Evolutionary conservation across 148 eudicot species (phyloP).

Genomic region (Bassia scoparia): DNA sequence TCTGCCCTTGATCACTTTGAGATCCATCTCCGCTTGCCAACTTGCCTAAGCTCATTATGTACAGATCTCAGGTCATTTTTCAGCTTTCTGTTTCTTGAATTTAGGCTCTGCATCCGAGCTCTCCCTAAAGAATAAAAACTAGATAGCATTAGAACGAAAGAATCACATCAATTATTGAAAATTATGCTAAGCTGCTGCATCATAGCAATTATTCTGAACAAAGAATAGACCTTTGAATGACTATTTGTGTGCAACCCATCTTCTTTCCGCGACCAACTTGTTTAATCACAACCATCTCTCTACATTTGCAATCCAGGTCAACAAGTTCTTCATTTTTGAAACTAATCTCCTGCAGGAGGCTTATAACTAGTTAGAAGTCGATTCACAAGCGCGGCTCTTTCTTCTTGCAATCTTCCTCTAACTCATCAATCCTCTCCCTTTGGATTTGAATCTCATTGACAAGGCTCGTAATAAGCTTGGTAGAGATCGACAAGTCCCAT

Average conservation of each 20-base stretch:
- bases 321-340: neutral
- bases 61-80: constrained; percentile 11
- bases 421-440: constrained; percentile 14
- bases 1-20: constrained; percentile 13
- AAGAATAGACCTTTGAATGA: constrained; percentile 10
- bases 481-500: constrained; percentile 1
- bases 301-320: constrained; percentile 5
- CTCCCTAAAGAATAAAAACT: constrained; percentile 5
- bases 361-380: constrained; percentile 7
- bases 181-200: neutral
- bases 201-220: neutral
- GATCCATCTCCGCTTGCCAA: constrained; percentile 19
- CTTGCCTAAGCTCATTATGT: constrained; percentile 9
- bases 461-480: constrained; percentile 6
- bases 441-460: constrained; percentile 9
- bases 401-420: constrained; percentile 14
- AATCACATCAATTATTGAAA: neutral
- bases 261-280: constrained; percentile 11
- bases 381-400: constrained; percentile 14
- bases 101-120: neutral
- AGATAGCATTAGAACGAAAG: neutral
- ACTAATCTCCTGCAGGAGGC: constrained; percentile 15
- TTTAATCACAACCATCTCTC: constrained; percentile 12
- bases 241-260: neutral
- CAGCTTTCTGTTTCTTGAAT: constrained; percentile 22